Evolutionary conservation across 805 yeast species (phyloP).

Genomic region (Saccharomycopsis sp.): DNA sequence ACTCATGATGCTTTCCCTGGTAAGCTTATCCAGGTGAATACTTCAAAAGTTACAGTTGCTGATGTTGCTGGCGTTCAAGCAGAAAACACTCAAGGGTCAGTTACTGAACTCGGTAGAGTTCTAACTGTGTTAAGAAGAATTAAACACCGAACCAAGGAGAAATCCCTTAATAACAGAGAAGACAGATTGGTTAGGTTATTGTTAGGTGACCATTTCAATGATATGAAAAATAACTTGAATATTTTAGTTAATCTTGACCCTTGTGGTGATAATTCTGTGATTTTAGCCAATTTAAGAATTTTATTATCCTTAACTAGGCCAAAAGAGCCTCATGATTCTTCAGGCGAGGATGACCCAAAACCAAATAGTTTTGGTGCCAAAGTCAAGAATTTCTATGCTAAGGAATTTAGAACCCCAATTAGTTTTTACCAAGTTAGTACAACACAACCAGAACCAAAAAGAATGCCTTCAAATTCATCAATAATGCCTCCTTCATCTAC

Average conservation of each 20-base stretch:
- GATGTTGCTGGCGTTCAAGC: slow-evolving; percentile 44
- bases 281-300: slow-evolving; percentile 28
- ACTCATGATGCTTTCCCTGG: slow-evolving; percentile 12
- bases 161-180: slow-evolving; percentile 39
- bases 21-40: slow-evolving; percentile 17
- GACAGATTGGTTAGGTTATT: slow-evolving; percentile 44
- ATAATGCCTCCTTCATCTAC: not conserved
- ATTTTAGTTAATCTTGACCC: slow-evolving; percentile 36
- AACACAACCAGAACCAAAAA: no score
- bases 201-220: slow-evolving; percentile 37
- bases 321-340: slow-evolving; percentile 6
- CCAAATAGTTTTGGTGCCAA: slow-evolving; percentile 10
- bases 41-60: slow-evolving; percentile 39
- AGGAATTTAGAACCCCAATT: not conserved
- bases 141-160: slow-evolving; percentile 26
- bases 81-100: slow-evolving; percentile 43
- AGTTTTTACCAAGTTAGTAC: no score
- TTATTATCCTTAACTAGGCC: slow-evolving; percentile 23
- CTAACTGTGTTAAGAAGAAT: slow-evolving; percentile 33
- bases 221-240: slow-evolving; percentile 26
- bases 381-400: slow-evolving; percentile 2
- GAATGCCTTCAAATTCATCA: not conserved
- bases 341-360: no score
- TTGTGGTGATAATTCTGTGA: slow-evolving; percentile 31
- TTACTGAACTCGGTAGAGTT: slow-evolving; percentile 45